Percentiles rank a stretch among this genome's conserved stretches.
Conservation (phyloP, 495 filamentous ascomycete species). For the Aspergillus egyptiacus region DNA sequence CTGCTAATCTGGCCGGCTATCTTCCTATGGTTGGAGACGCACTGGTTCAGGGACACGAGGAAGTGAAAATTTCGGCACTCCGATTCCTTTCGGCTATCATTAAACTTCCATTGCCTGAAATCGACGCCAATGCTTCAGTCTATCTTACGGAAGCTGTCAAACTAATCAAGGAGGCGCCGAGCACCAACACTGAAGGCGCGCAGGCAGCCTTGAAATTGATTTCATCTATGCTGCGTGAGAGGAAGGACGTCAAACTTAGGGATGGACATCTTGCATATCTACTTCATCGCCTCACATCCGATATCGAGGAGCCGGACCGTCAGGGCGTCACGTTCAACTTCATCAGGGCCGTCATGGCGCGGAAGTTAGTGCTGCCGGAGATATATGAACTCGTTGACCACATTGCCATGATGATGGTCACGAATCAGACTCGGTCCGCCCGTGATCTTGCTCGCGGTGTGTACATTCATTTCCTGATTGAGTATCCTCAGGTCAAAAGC, state of each 20-base stretch:
- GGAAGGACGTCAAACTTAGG: conserved; percentile 64
- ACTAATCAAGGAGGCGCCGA: conserved; percentile 67
- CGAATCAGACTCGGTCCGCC: conserved; percentile 79
- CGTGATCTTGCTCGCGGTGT: conserved; percentile 80
- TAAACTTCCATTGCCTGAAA: conserved; percentile 69
- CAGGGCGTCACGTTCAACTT: conserved; percentile 93
- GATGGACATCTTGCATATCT: conserved; percentile 79
- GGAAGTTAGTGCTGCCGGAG: conserved; percentile 76
- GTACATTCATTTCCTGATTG: conserved; percentile 89
- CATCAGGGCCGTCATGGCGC: conserved; percentile 72
- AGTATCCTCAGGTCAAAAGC: conserved; percentile 87
- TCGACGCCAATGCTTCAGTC: conserved; percentile 62
- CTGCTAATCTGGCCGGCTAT: conserved; percentile 74
- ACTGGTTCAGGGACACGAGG: conserved; percentile 74
- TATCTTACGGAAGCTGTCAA: conserved; percentile 81
- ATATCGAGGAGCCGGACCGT: conserved; percentile 85
- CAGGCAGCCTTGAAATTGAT: conserved; percentile 85
- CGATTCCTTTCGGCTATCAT: conserved; percentile 77
- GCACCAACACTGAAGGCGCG: conserved; percentile 70
- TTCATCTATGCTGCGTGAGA: conserved; percentile 76
- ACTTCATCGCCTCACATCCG: conserved; percentile 75
- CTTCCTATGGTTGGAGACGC: conserved; percentile 84
- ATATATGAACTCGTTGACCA: conserved; percentile 88
- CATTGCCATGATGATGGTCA: conserved; percentile 91
- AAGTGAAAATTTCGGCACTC: conserved; percentile 79